These are phyloP conservation scores for Aspergillus texensis DNA, from an alignment of 2,329 filamentous ascomycete species.

Conservation along the genomic window DNA sequence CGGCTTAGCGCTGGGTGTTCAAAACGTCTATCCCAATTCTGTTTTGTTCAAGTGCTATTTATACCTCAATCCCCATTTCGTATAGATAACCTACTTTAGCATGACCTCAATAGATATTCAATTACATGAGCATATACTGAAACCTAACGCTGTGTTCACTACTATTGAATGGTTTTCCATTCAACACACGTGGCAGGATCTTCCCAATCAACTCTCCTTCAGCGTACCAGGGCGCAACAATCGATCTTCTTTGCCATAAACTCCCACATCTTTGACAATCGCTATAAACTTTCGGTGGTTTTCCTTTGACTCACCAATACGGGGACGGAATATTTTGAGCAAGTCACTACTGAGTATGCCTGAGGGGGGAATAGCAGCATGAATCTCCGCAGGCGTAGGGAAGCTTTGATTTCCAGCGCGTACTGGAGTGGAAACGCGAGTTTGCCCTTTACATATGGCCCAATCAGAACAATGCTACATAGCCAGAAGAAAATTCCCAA, in stretches of 20 bases:
- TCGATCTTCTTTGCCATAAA: constrained; percentile 47
- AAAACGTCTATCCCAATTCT: constrained; percentile 2
- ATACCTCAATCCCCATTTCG: constrained; percentile 1
- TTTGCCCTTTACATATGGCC: constrained; percentile 22
- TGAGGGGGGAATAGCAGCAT: constrained; percentile 48
- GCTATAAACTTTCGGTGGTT: constrained; percentile 47
- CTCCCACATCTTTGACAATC: constrained; percentile 48
- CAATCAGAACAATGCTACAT: background rate
- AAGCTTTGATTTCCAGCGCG: constrained; percentile 35
- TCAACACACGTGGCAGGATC: background rate
- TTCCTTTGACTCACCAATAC: constrained; percentile 45
- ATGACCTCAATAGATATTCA: background rate
- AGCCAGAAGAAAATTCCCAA: background rate
- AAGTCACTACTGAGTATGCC: constrained; percentile 50
- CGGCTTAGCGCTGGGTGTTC: constrained; percentile 5
- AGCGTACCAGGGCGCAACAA: constrained; percentile 43
- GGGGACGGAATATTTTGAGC: constrained; percentile 46
- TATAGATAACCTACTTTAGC: background rate
- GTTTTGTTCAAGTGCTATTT: constrained; percentile 5
- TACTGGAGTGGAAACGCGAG: constrained; percentile 35
- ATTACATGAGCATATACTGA: background rate
- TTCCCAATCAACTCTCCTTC: constrained; percentile 28
- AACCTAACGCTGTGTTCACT: background rate
- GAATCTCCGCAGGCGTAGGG: constrained; percentile 50
- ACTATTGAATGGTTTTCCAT: background rate